Conservation (phyloP, 768 basidiomycete species). For the Russula virescens region DNA sequence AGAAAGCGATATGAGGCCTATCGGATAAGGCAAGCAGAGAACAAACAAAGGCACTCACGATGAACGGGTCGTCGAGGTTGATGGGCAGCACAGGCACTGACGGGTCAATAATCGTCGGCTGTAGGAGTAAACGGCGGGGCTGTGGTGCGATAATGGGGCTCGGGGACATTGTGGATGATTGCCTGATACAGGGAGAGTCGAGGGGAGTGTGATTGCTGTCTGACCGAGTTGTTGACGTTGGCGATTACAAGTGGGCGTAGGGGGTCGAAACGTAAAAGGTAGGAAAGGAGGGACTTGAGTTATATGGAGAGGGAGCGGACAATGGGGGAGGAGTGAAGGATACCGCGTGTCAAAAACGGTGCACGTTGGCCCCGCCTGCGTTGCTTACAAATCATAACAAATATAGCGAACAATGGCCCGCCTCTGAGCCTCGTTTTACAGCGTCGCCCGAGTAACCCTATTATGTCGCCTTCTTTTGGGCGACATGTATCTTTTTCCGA, state of each 20-base stretch:
- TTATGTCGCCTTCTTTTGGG: neutral
- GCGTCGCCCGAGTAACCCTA: slow-evolving; percentile 22
- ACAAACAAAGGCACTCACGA: slow-evolving; percentile 14
- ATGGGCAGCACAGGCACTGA: slow-evolving; percentile 12
- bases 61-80: slow-evolving; percentile 24
- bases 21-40: slow-evolving; percentile 1
- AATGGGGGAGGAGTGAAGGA: slow-evolving; percentile 18
- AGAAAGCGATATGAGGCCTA: neutral
- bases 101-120: slow-evolving; percentile 19
- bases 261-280: slow-evolving; percentile 8
- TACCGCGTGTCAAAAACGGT: slow-evolving; percentile 21
- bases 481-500: neutral
- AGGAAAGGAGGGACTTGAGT: slow-evolving; percentile 20
- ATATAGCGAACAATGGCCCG: slow-evolving; percentile 21
- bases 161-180: slow-evolving; percentile 21
- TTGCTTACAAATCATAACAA: slow-evolving; percentile 22
- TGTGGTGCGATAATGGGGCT: slow-evolving; percentile 25
- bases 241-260: slow-evolving; percentile 1
- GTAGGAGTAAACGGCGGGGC: slow-evolving; percentile 16
- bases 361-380: slow-evolving; percentile 21
- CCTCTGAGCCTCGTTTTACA: slow-evolving; percentile 23
- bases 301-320: slow-evolving; percentile 19
- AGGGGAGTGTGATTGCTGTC: neutral
- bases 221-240: neutral
- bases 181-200: neutral